These are phyloP conservation scores for Gynochthodes officinalis DNA, from an alignment of 257 asterid genomes.

Conservation along the genomic window DNA sequence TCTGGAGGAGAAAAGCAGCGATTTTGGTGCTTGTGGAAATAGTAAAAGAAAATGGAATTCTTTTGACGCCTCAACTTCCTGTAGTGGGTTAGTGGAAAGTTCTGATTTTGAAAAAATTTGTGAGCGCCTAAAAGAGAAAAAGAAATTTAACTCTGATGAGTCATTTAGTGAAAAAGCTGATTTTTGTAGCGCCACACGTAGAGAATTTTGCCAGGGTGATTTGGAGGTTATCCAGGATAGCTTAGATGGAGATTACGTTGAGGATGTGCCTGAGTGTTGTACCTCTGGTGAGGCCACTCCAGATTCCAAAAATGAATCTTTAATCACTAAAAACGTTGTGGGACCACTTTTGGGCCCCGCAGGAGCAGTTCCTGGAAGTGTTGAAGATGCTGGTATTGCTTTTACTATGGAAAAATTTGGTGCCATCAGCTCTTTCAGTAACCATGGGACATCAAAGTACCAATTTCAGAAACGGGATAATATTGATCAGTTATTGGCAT, in stretches of 20 bases:
- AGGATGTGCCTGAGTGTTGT: not conserved
- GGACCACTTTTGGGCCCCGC: not conserved
- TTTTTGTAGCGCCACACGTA: constrained; percentile 9
- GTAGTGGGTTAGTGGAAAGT: not conserved
- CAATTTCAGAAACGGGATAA: constrained; percentile 15
- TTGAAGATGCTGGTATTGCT: constrained; percentile 18
- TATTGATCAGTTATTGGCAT: constrained; percentile 35
- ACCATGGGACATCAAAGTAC: constrained; percentile 6
- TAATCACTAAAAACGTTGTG: not conserved
- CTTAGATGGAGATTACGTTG: not conserved
- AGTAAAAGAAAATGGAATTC: constrained; percentile 14
- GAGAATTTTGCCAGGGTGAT: constrained; percentile 1
- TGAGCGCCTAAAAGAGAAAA: constrained; percentile 9
- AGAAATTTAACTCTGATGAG: constrained; percentile 2
- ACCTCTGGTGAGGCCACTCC: not conserved
- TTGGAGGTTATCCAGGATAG: not conserved
- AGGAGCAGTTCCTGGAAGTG: constrained; percentile 12
- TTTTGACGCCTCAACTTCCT: not conserved
- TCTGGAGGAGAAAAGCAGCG: constrained; percentile 25
- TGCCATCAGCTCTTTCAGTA: constrained; percentile 24
- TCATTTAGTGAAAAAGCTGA: constrained; percentile 2
- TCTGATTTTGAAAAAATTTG: constrained; percentile 3
- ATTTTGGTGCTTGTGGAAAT: constrained; percentile 36
- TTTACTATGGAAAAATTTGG: constrained; percentile 54
- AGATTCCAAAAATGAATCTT: not conserved